Conservation (phyloP, 2,329 filamentous ascomycete species). For the Botryosphaeria agaves region DNA sequence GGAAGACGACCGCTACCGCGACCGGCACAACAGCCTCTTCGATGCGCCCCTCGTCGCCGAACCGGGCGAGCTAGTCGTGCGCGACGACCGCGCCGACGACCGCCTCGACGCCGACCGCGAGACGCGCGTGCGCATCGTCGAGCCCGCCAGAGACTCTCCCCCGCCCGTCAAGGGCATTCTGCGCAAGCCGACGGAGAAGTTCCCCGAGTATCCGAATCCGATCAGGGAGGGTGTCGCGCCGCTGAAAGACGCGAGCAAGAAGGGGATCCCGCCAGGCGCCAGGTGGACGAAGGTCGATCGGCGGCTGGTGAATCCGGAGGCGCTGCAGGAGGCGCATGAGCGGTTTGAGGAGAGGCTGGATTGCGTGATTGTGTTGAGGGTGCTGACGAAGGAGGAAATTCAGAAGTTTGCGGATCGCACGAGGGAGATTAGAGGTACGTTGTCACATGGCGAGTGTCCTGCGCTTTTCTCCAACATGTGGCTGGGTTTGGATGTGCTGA, state of each 20-base stretch:
- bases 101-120: too few relatives aligned
- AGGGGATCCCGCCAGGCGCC: slow-evolving; percentile 41
- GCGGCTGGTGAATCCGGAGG: slow-evolving; percentile 75
- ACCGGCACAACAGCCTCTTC: neutral
- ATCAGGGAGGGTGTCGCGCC: slow-evolving; percentile 82
- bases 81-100: too few relatives aligned
- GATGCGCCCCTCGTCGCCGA: neutral
- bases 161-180: slow-evolving; percentile 64
- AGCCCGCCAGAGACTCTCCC: slow-evolving; percentile 51
- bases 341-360: slow-evolving; percentile 83
- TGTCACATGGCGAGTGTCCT: neutral
- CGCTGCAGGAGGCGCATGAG: slow-evolving; percentile 72
- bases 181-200: slow-evolving; percentile 63
- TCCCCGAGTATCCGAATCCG: slow-evolving; percentile 72
- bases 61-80: neutral
- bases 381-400: slow-evolving; percentile 77
- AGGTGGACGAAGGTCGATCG: slow-evolving; percentile 90
- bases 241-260: slow-evolving; percentile 50
- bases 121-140: slow-evolving; percentile 41
- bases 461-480: neutral
- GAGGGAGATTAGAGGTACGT: slow-evolving; percentile 50
- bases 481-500: neutral
- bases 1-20: neutral
- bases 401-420: slow-evolving; percentile 73
- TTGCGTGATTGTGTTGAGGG: slow-evolving; percentile 81